A percentile compares a stretch with the other conserved stretches of the same genome.
Conservation (phyloP, 2,329 filamentous ascomycete species). For the Chrysoporthe puriensis region DNA sequence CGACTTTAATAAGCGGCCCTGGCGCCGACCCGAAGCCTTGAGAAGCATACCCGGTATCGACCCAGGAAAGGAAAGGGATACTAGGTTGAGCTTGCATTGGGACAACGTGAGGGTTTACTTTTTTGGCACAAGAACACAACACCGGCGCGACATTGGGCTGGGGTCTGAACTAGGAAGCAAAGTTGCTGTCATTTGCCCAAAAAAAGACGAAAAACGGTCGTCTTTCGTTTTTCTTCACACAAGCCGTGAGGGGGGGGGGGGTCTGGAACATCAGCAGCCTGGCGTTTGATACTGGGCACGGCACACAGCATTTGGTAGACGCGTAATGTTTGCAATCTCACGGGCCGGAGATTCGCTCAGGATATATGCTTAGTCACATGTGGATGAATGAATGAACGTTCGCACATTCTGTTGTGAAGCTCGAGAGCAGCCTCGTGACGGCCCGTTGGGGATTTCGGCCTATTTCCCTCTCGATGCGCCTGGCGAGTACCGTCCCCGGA, state of each 20-base stretch:
- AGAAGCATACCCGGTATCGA: not conserved
- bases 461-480: too few species aligned
- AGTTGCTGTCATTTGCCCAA: not conserved
- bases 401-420: not conserved
- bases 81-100: not conserved
- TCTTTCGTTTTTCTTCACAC: not conserved
- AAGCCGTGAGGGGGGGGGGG: too few species aligned
- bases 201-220: not conserved
- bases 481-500: too few species aligned
- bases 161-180: not conserved
- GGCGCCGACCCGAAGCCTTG: slow-evolving; percentile 28
- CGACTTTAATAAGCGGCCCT: slow-evolving; percentile 56
- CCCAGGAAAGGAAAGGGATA: not conserved
- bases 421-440: not conserved
- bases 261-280: not conserved
- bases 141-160: too few species aligned
- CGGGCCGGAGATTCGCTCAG: slow-evolving; percentile 2
- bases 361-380: not conserved
- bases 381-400: not conserved
- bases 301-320: slow-evolving; percentile 1
- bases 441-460: too few species aligned
- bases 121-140: not conserved
- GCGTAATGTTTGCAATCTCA: not conserved
- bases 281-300: not conserved
- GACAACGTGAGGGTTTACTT: not conserved